Conservation (phyloP, 805 yeast species). For the Starmera caribaea region DNA sequence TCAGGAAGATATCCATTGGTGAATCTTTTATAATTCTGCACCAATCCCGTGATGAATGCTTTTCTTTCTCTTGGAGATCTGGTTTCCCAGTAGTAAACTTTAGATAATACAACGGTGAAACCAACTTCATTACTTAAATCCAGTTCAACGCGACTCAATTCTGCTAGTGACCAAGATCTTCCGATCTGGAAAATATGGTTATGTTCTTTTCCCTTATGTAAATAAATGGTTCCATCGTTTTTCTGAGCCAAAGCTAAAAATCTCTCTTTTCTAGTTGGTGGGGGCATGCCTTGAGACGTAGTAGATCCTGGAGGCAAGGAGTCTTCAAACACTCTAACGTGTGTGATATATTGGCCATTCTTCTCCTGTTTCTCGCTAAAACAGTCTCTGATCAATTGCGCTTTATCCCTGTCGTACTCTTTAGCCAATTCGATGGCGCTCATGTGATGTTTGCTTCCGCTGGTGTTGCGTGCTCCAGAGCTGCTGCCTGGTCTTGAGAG, state of each 20-base stretch:
- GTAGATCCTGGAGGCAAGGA: conserved; percentile 56
- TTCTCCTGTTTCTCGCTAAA: conserved; percentile 34
- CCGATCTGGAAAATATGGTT: conserved; percentile 81
- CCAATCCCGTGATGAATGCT: conserved; percentile 43
- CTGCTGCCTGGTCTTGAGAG: conserved; percentile 12
- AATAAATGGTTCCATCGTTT: conserved; percentile 53
- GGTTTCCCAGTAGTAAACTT: conserved; percentile 80
- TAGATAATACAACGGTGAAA: conserved; percentile 51
- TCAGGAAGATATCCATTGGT: conserved; percentile 47
- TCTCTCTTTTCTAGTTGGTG: conserved; percentile 48
- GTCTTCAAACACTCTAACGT: conserved; percentile 67
- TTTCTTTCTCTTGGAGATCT: conserved; percentile 45
- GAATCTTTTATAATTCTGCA: conserved; percentile 44
- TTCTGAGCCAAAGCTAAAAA: conserved; percentile 48
- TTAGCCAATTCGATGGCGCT: conserved; percentile 33
- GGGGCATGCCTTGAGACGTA: conserved; percentile 49
- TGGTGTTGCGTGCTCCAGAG: conserved; percentile 17
- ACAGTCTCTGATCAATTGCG: conserved; percentile 36
- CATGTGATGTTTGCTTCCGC: conserved; percentile 17
- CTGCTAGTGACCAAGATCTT: conserved; percentile 82
- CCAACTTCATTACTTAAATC: conserved; percentile 47
- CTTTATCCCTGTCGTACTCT: conserved; percentile 49
- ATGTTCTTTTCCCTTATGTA: conserved; percentile 83
- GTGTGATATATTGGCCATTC: conserved; percentile 56
- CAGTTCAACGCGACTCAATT: conserved; percentile 46